phyloP scores from a whole-genome alignment of 805 yeast genomes.

The Candida nitratophila region DNA sequence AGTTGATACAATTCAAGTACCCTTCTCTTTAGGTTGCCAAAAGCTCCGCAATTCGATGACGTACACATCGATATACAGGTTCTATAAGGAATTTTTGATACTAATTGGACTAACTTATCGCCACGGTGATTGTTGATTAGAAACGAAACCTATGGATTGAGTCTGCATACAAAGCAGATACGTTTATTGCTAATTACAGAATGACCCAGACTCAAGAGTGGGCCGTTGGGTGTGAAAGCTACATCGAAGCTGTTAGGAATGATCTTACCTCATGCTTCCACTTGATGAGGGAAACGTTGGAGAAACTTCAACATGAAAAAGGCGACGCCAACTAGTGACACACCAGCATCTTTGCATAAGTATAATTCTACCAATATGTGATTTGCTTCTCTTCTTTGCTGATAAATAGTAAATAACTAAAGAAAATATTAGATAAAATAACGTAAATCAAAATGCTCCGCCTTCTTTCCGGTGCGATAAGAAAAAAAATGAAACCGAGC shows the following conservation, averaged over 20 bases:
- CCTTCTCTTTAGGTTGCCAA: no score
- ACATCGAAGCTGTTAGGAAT: slow-evolving; percentile 7
- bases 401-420: no score
- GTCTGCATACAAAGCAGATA: slow-evolving; percentile 17
- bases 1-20: no score
- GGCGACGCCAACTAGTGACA: neutral
- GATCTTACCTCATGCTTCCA: slow-evolving; percentile 14
- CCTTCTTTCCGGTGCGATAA: no score
- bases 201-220: slow-evolving; percentile 2
- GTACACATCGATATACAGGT: no score
- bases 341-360: no score
- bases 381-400: neutral
- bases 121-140: slow-evolving; percentile 2
- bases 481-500: no score
- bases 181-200: slow-evolving; percentile 12
- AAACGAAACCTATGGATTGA: slow-evolving; percentile 20
- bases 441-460: no score
- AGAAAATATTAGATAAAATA: no score
- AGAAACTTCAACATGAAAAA: neutral
- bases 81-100: no score
- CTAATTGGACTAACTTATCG: no score
- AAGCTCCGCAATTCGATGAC: no score
- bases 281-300: slow-evolving; percentile 15
- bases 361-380: neutral
- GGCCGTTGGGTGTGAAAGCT: slow-evolving; percentile 11